These are phyloP conservation scores for Cylindrotheca closterium DNA, from an alignment of 108 stramenopile species.

Conservation along the genomic window DNA sequence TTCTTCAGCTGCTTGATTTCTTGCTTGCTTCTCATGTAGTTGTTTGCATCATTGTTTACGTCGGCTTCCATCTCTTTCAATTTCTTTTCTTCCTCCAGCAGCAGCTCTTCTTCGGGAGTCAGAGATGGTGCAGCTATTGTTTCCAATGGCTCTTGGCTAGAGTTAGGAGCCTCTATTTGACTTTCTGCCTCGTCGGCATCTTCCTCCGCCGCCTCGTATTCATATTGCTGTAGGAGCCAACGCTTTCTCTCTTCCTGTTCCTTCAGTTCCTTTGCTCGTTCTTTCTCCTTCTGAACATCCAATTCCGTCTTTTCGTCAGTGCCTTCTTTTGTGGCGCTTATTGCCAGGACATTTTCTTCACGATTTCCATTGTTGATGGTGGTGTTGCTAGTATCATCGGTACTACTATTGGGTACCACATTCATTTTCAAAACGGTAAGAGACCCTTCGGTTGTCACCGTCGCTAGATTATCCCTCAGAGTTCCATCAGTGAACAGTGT, in stretches of 20 bases:
- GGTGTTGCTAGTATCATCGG: not conserved
- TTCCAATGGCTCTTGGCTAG: not conserved
- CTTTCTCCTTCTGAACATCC: constrained; percentile 4
- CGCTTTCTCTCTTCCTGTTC: not conserved
- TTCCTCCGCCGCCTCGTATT: constrained; percentile 1
- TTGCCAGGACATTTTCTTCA: not conserved
- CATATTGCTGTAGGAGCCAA: not conserved
- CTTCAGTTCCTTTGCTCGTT: not conserved
- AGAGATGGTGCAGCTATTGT: not conserved
- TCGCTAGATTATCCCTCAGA: constrained; percentile 11
- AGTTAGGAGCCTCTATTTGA: not conserved
- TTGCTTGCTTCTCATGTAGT: constrained; percentile 73
- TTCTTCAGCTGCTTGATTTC: constrained; percentile 61
- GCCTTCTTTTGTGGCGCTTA: not conserved
- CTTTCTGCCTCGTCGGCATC: not conserved
- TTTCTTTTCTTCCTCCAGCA: constrained; percentile 29
- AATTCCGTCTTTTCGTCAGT: not conserved
- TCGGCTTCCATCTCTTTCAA: constrained; percentile 47
- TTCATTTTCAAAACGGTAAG: constrained; percentile 11
- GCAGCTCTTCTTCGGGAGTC: constrained; percentile 12
- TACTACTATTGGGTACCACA: not conserved
- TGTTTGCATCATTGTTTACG: constrained; percentile 64
- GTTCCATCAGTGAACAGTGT: constrained; percentile 48
- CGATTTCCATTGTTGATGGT: not conserved
- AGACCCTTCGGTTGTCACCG: not conserved